Evolutionary conservation across 2,329 filamentous ascomycete species (phyloP).

Genomic region (Metarhizium sp.): DNA sequence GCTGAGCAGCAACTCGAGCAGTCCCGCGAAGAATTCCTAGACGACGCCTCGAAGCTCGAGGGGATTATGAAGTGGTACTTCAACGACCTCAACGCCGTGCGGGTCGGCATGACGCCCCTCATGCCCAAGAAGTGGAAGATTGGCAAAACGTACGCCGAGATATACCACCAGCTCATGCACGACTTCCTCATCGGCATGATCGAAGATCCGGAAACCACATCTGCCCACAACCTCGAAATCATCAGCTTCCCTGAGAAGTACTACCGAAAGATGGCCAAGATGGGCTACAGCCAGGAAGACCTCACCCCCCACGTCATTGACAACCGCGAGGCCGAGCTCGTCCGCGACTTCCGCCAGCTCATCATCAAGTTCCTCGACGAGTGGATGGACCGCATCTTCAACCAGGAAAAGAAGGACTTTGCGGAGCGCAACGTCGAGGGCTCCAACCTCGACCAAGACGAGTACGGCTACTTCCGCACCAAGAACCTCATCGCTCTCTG

Average conservation of each 20-base stretch:
- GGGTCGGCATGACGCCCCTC: slow-evolving; percentile 80
- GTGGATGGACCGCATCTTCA: slow-evolving; percentile 92
- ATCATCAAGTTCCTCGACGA: slow-evolving; percentile 94
- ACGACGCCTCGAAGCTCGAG: slow-evolving; percentile 72
- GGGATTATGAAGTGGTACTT: slow-evolving; percentile 95
- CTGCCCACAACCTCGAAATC: slow-evolving; percentile 81
- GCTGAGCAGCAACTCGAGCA: slow-evolving; percentile 67
- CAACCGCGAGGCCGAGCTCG: slow-evolving; percentile 78
- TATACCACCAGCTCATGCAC: slow-evolving; percentile 93
- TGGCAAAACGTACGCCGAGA: slow-evolving; percentile 76
- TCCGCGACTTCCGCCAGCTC: slow-evolving; percentile 87
- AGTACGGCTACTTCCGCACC: slow-evolving; percentile 85
- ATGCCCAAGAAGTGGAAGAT: slow-evolving; percentile 98
- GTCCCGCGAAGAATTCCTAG: slow-evolving; percentile 65
- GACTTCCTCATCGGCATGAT: slow-evolving; percentile 79
- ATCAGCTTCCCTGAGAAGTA: slow-evolving; percentile 95
- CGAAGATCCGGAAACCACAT: slow-evolving; percentile 75
- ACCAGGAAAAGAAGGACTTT: slow-evolving; percentile 74
- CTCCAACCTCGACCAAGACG: slow-evolving; percentile 71
- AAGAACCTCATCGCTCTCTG: slow-evolving; percentile 91
- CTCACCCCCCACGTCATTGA: slow-evolving; percentile 81
- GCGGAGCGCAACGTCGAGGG: slow-evolving; percentile 64
- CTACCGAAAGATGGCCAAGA: slow-evolving; percentile 88
- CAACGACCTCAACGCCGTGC: slow-evolving; percentile 92
- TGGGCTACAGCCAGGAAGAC: slow-evolving; percentile 70